Evolutionary conservation across 1,139 yeast genomes (phyloP).

Genomic region (Blastobotrys indianensis): DNA sequence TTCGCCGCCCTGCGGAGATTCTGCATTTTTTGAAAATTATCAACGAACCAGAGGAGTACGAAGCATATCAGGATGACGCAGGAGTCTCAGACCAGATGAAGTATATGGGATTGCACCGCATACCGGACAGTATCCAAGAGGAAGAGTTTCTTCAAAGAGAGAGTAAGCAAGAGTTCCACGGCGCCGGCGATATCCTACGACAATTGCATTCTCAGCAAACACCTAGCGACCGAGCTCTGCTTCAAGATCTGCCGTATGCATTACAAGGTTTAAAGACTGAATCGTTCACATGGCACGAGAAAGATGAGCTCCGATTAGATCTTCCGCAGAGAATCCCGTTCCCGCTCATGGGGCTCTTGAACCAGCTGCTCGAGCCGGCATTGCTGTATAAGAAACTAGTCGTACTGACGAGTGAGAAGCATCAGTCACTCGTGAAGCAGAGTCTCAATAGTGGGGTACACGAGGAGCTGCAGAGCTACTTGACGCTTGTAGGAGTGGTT

Average conservation of each 20-base stretch:
- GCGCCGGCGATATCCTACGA: conserved; percentile 16
- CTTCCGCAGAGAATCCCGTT: conserved; percentile 53
- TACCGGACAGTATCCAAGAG: conserved; percentile 3
- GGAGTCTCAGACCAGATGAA: conserved; percentile 7
- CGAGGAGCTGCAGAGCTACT: conserved; percentile 49
- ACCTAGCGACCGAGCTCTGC: conserved; percentile 46
- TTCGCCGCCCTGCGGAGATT: conserved; percentile 13
- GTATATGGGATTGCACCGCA: conserved; percentile 8
- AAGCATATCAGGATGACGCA: not conserved
- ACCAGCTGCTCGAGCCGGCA: conserved; percentile 65
- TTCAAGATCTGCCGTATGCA: conserved; percentile 58
- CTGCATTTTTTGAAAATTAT: conserved; percentile 9
- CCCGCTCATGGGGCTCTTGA: conserved; percentile 54
- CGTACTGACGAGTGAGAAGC: conserved; percentile 22
- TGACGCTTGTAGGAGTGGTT: conserved; percentile 48
- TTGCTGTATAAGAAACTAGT: conserved; percentile 50
- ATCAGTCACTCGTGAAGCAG: conserved; percentile 46
- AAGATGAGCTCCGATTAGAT: conserved; percentile 17
- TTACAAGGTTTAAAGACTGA: conserved; percentile 70
- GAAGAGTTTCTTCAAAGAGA: conserved; percentile 1
- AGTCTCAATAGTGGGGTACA: conserved; percentile 58
- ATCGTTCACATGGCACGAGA: conserved; percentile 45
- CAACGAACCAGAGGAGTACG: not conserved
- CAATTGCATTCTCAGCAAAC: conserved; percentile 16
- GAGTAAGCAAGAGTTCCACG: conserved; percentile 3